These are phyloP conservation scores for Citrus unshiu DNA, from an alignment of 345 rosid genomes.

Conservation along the genomic window DNA sequence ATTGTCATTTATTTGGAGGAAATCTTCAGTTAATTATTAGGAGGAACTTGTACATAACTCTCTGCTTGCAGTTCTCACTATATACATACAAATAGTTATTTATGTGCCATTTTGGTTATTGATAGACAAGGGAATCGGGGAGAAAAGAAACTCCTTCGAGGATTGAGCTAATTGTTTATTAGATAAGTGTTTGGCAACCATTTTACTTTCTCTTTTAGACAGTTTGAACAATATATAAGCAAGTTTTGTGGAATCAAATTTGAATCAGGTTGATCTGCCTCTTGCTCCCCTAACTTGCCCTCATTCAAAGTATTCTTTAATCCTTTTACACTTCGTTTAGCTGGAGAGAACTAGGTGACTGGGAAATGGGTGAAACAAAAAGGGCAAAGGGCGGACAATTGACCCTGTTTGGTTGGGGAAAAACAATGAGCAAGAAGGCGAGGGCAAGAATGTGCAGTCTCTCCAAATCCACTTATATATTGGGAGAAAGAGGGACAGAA, in stretches of 20 bases:
- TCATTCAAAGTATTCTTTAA: neutral
- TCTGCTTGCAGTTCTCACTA: neutral
- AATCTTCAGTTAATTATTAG: neutral
- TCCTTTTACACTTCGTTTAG: neutral
- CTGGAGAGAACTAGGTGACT: neutral
- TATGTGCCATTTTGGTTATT: neutral
- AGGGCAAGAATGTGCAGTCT: neutral
- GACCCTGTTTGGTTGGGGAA: neutral
- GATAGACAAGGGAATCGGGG: neutral
- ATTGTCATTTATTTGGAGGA: conserved; percentile 3
- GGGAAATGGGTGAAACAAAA: neutral
- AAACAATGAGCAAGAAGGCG: neutral
- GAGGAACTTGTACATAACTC: neutral
- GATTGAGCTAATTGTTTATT: neutral
- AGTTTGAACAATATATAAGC: neutral
- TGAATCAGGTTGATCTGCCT: neutral
- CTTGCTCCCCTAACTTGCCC: neutral
- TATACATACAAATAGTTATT: too few relatives aligned
- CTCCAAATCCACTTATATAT: neutral
- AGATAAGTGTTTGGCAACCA: neutral
- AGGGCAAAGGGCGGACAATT: neutral
- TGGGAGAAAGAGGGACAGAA: neutral
- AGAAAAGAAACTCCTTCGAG: neutral
- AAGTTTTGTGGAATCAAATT: neutral
- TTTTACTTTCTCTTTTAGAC: neutral